Conservation (phyloP, 129 eudicot species). For the Tagetes patula region DNA sequence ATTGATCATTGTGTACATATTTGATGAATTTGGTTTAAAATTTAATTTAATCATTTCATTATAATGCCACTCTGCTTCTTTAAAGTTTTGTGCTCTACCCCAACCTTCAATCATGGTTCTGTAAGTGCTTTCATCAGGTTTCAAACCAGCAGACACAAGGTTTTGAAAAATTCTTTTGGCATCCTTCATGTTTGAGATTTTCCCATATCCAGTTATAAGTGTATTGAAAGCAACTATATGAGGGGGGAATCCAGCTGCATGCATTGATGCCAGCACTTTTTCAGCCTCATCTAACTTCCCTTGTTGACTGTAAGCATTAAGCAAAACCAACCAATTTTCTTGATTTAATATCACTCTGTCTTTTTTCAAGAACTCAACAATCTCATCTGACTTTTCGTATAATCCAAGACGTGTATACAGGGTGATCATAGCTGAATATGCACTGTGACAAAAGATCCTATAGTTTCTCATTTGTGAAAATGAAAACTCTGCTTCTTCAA, state of each 20-base stretch:
- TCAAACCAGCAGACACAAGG: constrained; percentile 51
- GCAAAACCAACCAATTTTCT: constrained; percentile 86
- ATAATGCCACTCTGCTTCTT: constrained; percentile 61
- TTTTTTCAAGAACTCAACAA: constrained; percentile 54
- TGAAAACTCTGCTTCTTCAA: constrained; percentile 81
- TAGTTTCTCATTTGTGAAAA: constrained; percentile 69
- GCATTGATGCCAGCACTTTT: constrained; percentile 51
- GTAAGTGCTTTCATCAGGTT: constrained; percentile 84
- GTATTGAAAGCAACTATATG: constrained; percentile 85
- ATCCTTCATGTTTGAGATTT: constrained; percentile 64
- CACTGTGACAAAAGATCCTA: constrained; percentile 53
- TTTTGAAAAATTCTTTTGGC: constrained; percentile 51
- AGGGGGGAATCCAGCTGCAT: constrained; percentile 64
- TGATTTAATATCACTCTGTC: constrained; percentile 58
- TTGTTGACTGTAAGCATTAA: constrained; percentile 85
- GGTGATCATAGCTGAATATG: constrained; percentile 92
- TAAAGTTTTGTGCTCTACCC: constrained; percentile 63
- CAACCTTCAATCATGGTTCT: constrained; percentile 97
- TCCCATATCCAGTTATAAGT: constrained; percentile 87
- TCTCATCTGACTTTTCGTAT: constrained; percentile 60
- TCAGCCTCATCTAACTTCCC: constrained; percentile 79
- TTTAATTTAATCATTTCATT: constrained; percentile 50
- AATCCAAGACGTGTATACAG: constrained; percentile 77
- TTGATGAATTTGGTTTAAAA: constrained; percentile 70
- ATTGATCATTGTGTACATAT: constrained; percentile 74